A percentile compares a stretch with the other conserved stretches of the same genome.
Conservation (phyloP, 2,329 filamentous ascomycete genomes). For the Colletotrichum higginsianum region DNA sequence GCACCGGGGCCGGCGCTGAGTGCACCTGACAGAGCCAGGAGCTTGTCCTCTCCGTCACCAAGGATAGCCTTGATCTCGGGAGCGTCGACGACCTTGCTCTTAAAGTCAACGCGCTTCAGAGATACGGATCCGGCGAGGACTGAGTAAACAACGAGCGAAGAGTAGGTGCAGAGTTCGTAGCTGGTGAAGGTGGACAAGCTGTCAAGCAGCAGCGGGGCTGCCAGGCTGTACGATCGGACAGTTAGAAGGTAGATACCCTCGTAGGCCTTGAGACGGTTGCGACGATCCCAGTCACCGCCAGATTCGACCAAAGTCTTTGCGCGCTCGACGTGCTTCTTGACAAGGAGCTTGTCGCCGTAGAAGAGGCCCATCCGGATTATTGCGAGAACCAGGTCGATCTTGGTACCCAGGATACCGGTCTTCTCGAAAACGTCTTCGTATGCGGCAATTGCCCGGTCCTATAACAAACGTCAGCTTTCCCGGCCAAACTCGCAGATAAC, state of each 20-base stretch:
- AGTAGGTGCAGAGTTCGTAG: conserved; percentile 98
- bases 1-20: conserved; percentile 86
- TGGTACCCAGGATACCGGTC: conserved; percentile 95
- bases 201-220: conserved; percentile 94
- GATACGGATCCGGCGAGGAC: conserved; percentile 95
- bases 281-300: conserved; percentile 97
- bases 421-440: conserved; percentile 97
- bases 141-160: conserved; percentile 92
- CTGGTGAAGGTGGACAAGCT: conserved; percentile 98
- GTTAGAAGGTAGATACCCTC: conserved; percentile 95
- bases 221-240: conserved; percentile 89
- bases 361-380: conserved; percentile 97
- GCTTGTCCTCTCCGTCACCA: conserved; percentile 89
- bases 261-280: conserved; percentile 99
- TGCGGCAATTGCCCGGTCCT: conserved; percentile 94
- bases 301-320: conserved; percentile 92
- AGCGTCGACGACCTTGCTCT: conserved; percentile 97
- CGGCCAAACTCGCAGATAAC: neutral
- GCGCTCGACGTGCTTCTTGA: conserved; percentile 94
- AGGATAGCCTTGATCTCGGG: conserved; percentile 98
- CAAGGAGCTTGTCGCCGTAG: conserved; percentile 92
- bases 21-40: conserved; percentile 84
- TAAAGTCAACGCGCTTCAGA: conserved; percentile 97
- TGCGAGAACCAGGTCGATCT: conserved; percentile 96
- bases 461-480: conserved; percentile 42